Base-by-base conservation (phyloP, 371 early-diverging fungal genomes). In the Catenaria anguillulae region DNA sequence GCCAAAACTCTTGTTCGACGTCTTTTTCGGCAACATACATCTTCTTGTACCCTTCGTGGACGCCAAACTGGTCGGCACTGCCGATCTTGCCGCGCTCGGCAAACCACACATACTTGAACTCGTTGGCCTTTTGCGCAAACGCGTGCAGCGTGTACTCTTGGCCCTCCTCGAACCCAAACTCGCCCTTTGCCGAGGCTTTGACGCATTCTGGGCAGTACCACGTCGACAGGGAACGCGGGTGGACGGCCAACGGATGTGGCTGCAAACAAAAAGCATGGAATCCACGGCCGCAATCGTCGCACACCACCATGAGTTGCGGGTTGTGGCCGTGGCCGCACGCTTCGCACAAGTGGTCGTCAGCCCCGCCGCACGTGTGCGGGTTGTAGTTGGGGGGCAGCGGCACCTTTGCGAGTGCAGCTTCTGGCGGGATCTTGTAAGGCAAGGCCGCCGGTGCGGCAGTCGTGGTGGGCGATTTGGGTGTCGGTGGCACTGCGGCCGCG, bases 1-100 rank as follows among this genome's bases (percentile, higher is more conserved):
- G 72, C 97, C 97, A 97, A 68, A 95, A 97, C 72, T 93, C 94
- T n/a, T 76, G 69, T 71, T 97, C 97, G 33, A 87, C 83, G 29
- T 83, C 84, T 58, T 85, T 82, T 66, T 92, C 95, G 0, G 85
- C 73, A 1, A 90, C 82, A 46, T 21, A 46, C 46, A 46, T 21
- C 46, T 46, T 19, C 13, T 71, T 63, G 24, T n/a, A n/a, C n/a
- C n/a, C n/a, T n/a, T 70, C 71, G 24, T 64, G 50, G 45, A 63
- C 66, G 34, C 62, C 63, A 1, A 69, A 67, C 2, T 61, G 65
- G 43, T 48, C 40, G 34, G 66, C 67, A n/a, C n/a, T n/a, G n/a
- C n/a, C n/a, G n/a, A n/a, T n/a, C n/a, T n/a, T n/a, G 13, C 29
- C 31, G 60, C n/a, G 63, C 17, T 60, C 24, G 33, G 71, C 66